Conservation (phyloP, 345 rosid species). For the Citrus australasica region DNA sequence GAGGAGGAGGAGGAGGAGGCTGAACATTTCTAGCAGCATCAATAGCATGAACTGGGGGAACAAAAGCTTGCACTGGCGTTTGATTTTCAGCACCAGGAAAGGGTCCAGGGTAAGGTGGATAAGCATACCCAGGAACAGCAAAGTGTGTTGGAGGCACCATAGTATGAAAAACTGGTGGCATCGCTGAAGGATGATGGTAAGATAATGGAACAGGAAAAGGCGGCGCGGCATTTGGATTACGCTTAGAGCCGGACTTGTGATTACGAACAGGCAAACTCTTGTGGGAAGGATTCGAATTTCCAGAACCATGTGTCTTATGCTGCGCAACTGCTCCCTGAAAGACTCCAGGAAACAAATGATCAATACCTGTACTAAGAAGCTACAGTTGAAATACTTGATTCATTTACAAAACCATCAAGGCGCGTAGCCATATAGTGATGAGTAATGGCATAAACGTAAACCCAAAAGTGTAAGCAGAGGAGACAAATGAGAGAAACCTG, state of each 20-base stretch:
- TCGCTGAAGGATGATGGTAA: slow-evolving; percentile 42
- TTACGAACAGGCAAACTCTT: slow-evolving; percentile 54
- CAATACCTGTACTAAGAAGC: slow-evolving; percentile 1
- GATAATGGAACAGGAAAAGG: slow-evolving; percentile 55
- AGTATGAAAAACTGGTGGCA: slow-evolving; percentile 50
- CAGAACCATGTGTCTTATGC: slow-evolving; percentile 49
- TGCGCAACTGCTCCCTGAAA: slow-evolving; percentile 56
- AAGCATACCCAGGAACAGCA: slow-evolving; percentile 59
- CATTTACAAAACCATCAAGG: background rate
- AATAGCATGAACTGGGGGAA: slow-evolving; percentile 40
- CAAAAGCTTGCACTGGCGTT: slow-evolving; percentile 51
- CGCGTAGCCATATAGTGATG: background rate
- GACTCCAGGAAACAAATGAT: slow-evolving; percentile 13
- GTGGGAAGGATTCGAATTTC: slow-evolving; percentile 47
- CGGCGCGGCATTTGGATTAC: slow-evolving; percentile 49
- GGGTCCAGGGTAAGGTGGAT: slow-evolving; percentile 55
- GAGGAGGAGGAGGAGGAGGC: slow-evolving; percentile 59
- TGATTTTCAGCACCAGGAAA: slow-evolving; percentile 63
- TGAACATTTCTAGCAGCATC: slow-evolving; percentile 37
- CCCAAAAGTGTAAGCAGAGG: no score
- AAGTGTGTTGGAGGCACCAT: slow-evolving; percentile 64
- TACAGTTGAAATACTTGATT: background rate
- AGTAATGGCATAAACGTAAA: background rate
- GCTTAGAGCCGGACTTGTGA: slow-evolving; percentile 63
- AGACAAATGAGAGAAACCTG: background rate